Conservation (phyloP, 306 rosid genomes). For the Prinsepia uniflora region DNA sequence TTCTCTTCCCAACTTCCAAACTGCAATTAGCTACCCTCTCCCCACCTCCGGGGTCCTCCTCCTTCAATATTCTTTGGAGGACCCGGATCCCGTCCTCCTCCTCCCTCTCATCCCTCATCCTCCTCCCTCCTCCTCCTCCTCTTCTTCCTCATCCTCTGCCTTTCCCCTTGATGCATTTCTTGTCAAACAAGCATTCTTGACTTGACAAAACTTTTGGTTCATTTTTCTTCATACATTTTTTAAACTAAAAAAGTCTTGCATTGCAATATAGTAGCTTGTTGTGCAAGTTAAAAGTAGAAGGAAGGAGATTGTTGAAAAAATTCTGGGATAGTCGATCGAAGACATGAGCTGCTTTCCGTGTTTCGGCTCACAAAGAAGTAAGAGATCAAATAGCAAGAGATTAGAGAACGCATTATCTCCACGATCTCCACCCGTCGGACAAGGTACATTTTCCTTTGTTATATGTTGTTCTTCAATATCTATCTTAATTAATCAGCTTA, state of each 20-base stretch:
- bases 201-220: neutral
- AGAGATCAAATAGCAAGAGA: constrained; percentile 48
- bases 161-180: neutral
- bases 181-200: neutral
- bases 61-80: constrained; percentile 62
- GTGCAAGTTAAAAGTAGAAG: neutral
- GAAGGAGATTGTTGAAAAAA: neutral
- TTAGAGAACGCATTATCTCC: constrained; percentile 5
- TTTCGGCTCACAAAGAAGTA: constrained; percentile 48
- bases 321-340: neutral
- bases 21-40: constrained; percentile 16
- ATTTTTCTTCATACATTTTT: neutral
- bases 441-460: constrained; percentile 31
- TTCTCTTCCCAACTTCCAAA: constrained; percentile 15
- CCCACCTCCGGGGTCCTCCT: constrained; percentile 61
- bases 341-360: constrained; percentile 85
- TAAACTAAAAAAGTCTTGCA: neutral
- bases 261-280: neutral
- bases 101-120: constrained; percentile 1
- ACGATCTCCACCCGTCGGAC: neutral
- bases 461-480: neutral
- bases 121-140: neutral
- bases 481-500: neutral
- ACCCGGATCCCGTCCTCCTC: constrained; percentile 35
- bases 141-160: neutral